Percentiles rank a stretch among this genome's conserved stretches.
These are phyloP conservation scores for Metarhizium humberi DNA, from an alignment of 2,329 filamentous ascomycete genomes.

Conservation along the genomic window DNA sequence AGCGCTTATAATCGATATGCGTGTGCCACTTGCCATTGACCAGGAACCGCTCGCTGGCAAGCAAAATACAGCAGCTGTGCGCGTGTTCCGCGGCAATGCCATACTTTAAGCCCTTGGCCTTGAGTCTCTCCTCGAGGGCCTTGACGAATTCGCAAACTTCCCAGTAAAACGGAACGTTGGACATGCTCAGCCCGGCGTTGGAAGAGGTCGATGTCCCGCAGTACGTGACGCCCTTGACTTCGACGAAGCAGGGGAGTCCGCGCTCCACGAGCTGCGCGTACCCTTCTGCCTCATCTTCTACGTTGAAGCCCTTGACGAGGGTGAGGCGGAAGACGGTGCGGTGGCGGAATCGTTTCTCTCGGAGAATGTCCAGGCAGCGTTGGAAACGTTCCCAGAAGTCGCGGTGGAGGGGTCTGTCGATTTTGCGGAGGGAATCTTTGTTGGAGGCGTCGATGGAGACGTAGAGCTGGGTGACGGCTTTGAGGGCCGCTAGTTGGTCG, in stretches of 20 bases:
- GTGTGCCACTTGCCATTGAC: conserved; percentile 80
- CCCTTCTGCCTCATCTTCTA: conserved; percentile 84
- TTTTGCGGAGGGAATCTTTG: conserved; percentile 74
- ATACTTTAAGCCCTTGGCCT: conserved; percentile 64
- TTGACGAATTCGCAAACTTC: conserved; percentile 79
- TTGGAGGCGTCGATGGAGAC: conserved; percentile 94
- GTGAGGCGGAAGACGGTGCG: conserved; percentile 92
- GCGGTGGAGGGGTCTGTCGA: conserved; percentile 84
- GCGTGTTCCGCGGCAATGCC: conserved; percentile 93
- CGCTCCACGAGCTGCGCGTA: conserved; percentile 84
- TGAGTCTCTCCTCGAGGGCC: conserved; percentile 61
- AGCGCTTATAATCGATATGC: conserved; percentile 78
- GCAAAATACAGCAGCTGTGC: conserved; percentile 84
- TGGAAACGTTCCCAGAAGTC: conserved; percentile 98
- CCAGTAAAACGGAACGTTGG: conserved; percentile 92
- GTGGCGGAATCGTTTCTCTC: conserved; percentile 73
- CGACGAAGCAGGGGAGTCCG: conserved; percentile 83
- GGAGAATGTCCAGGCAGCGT: conserved; percentile 79
- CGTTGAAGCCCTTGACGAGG: conserved; percentile 95
- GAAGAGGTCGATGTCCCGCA: conserved; percentile 84
- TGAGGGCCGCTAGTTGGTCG: conserved; percentile 72
- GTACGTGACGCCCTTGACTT: conserved; percentile 95
- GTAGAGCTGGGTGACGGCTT: conserved; percentile 89
- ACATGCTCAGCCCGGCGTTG: conserved; percentile 85
- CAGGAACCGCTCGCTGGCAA: conserved; percentile 74